Percentiles rank a stretch among this genome's conserved stretches.
Evolutionary conservation across 495 filamentous ascomycete species (phyloP).

Genomic region (Evernia prunastri): DNA sequence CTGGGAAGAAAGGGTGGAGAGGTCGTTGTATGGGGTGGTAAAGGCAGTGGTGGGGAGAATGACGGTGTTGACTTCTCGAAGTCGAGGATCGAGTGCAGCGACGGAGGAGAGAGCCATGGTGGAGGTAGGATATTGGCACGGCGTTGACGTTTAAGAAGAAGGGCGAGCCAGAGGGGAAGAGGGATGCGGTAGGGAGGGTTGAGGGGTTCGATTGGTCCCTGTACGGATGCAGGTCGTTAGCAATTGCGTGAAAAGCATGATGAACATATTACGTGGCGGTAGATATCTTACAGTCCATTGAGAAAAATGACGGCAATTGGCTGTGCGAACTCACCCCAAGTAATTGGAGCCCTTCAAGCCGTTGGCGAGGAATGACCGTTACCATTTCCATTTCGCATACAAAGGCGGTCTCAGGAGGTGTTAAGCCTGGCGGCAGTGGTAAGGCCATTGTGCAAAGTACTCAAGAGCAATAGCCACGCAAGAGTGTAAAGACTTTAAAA

Average conservation of each 20-base stretch:
- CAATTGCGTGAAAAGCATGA: background rate
- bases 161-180: constrained; percentile 92
- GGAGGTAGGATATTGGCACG: constrained; percentile 91
- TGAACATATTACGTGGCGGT: background rate
- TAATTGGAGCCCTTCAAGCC: constrained; percentile 75
- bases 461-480: background rate
- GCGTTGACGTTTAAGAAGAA: constrained; percentile 90
- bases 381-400: constrained; percentile 95
- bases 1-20: constrained; percentile 57
- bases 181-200: constrained; percentile 72
- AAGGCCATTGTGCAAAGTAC: constrained; percentile 58
- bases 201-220: constrained; percentile 74
- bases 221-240: constrained; percentile 11
- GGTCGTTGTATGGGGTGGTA: constrained; percentile 45
- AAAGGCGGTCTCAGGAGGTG: constrained; percentile 86
- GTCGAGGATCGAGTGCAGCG: constrained; percentile 68
- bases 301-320: constrained; percentile 4
- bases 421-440: constrained; percentile 73
- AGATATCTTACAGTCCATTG: constrained; percentile 9
- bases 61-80: constrained; percentile 64
- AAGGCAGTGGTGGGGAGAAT: constrained; percentile 69
- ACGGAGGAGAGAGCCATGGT: constrained; percentile 70
- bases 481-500: background rate
- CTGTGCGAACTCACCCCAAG: constrained; percentile 60
- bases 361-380: constrained; percentile 85